Evolutionary conservation across 2,329 filamentous ascomycete genomes (phyloP).

Genomic region (Penicillium sp.): DNA sequence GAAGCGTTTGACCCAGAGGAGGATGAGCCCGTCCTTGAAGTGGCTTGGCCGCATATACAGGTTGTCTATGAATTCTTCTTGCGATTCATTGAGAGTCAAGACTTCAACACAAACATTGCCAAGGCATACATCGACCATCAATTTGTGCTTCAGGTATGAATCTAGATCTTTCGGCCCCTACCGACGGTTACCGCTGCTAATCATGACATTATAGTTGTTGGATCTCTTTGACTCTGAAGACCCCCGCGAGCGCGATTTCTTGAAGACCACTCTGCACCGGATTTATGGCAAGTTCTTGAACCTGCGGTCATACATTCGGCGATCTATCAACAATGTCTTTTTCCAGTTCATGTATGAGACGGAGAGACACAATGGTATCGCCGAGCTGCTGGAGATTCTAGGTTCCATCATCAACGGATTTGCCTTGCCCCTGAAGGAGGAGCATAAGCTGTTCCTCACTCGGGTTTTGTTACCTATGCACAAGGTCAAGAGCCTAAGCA

Average conservation of each 20-base stretch:
- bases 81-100: conserved; percentile 97
- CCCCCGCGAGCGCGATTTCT: conserved; percentile 90
- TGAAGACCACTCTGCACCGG: conserved; percentile 95
- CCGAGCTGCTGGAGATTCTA: conserved; percentile 92
- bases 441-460: conserved; percentile 97
- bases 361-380: conserved; percentile 97
- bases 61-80: conserved; percentile 99
- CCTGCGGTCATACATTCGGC: conserved; percentile 91
- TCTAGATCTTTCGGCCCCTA: not conserved
- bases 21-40: conserved; percentile 95
- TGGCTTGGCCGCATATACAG: conserved; percentile 98
- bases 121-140: conserved; percentile 98
- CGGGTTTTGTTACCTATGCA: conserved; percentile 89
- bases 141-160: conserved; percentile 76
- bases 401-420: conserved; percentile 99
- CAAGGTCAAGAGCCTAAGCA: conserved; percentile 98
- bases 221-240: conserved; percentile 99
- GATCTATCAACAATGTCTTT: conserved; percentile 99
- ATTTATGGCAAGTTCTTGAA: conserved; percentile 99
- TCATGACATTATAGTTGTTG: conserved; percentile 62
- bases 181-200: conserved; percentile 4
- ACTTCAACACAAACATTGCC: conserved; percentile 99
- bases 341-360: conserved; percentile 99
- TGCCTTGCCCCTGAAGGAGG: conserved; percentile 92
- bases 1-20: conserved; percentile 99